Evolutionary conservation across 2,329 filamentous ascomycete species (phyloP).

Genomic region (Hymenoscyphus albidus): DNA sequence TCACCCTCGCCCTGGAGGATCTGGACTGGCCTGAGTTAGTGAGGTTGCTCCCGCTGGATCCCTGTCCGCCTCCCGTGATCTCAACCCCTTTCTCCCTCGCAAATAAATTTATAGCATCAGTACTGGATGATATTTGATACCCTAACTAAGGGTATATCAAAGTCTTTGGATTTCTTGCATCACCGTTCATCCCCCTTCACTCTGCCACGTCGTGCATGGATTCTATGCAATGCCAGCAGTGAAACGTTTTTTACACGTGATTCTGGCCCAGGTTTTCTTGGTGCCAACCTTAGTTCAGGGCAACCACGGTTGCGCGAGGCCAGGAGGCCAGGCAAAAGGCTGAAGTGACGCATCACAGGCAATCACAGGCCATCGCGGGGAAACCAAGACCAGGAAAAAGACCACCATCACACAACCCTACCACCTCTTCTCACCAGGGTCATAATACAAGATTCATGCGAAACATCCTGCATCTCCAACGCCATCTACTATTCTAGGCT

Average conservation of each 20-base stretch:
- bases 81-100: neutral
- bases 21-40: neutral
- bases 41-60: neutral
- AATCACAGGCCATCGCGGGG: neutral
- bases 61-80: neutral
- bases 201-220: conserved; percentile 20
- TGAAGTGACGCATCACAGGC: conserved; percentile 3
- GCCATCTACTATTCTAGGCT: neutral
- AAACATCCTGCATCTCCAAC: neutral
- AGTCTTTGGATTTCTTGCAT: too few species aligned
- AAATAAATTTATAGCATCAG: too few species aligned
- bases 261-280: conserved; percentile 3
- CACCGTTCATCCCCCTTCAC: neutral
- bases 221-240: conserved; percentile 1
- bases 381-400: neutral
- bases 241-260: conserved; percentile 4
- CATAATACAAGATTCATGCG: neutral
- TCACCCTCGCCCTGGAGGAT: neutral
- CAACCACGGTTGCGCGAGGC: neutral
- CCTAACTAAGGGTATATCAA: too few species aligned
- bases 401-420: neutral
- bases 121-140: too few species aligned
- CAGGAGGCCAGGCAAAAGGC: neutral
- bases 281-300: neutral
- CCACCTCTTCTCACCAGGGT: neutral